A percentile compares a stretch with the other conserved stretches of the same genome.
These are phyloP conservation scores for Mitragyna speciosa DNA, from an alignment of 257 asterid species.

Conservation along the genomic window DNA sequence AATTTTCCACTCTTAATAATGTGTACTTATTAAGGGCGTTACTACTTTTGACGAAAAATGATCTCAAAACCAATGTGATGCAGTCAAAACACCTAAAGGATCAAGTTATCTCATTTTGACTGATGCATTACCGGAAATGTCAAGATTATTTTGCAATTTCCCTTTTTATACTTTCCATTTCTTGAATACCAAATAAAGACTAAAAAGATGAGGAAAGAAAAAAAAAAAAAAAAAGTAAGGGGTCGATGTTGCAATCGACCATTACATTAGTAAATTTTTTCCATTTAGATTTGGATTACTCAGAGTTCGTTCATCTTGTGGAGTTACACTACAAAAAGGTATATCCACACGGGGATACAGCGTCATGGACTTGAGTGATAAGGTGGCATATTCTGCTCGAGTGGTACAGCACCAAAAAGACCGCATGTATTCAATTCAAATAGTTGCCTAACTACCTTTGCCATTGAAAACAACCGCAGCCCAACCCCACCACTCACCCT, in stretches of 20 bases:
- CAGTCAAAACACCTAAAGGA: too few relatives aligned
- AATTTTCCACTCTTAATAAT: too few relatives aligned
- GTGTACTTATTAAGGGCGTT: background rate
- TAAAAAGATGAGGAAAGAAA: background rate
- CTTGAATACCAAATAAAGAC: background rate
- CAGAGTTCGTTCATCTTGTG: background rate
- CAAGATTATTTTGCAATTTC: too few relatives aligned
- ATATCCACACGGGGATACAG: background rate
- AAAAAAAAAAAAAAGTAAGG: too few relatives aligned
- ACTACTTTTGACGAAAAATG: background rate
- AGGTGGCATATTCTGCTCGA: constrained; percentile 57
- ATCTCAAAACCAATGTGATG: too few relatives aligned
- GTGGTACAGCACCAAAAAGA: constrained; percentile 18
- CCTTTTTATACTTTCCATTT: background rate
- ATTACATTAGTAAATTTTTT: too few relatives aligned
- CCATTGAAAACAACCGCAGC: constrained; percentile 1
- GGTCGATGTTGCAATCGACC: too few relatives aligned
- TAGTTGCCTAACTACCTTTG: background rate
- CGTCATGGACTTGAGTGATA: constrained; percentile 20
- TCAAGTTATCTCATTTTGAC: background rate
- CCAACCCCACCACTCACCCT: background rate
- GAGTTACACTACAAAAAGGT: background rate
- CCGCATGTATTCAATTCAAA: constrained; percentile 13
- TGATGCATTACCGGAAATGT: background rate
- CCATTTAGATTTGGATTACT: background rate